Percentiles rank a stretch among this genome's conserved stretches.
Conservation (phyloP, 306 rosid genomes). For the Sechiopsis laciniata region DNA sequence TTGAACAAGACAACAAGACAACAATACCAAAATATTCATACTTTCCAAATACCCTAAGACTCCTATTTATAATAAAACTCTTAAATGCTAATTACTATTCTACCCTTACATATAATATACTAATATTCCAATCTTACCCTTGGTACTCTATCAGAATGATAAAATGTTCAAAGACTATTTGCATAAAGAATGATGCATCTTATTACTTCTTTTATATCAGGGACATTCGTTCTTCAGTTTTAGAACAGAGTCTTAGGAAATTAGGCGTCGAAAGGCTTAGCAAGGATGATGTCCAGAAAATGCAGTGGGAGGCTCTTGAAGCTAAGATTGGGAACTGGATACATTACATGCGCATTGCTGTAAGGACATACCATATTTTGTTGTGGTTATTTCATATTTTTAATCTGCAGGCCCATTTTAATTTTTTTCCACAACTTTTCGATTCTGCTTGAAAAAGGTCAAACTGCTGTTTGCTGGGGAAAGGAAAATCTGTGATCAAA, state of each 20-base stretch:
- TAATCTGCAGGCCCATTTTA: no score
- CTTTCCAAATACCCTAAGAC: no score
- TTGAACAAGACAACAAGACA: no score
- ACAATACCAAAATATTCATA: no score
- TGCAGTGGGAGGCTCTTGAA: conserved; percentile 99
- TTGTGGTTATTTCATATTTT: conserved; percentile 17
- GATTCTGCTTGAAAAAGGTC: conserved; percentile 52
- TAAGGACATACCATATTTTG: conserved; percentile 30
- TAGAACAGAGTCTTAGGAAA: conserved; percentile 85
- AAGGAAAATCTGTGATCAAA: conserved; percentile 81
- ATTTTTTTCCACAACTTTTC: no score
- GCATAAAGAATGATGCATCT: no score
- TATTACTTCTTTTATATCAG: conserved; percentile 42
- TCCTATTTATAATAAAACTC: no score
- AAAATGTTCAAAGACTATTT: no score
- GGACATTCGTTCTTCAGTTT: conserved; percentile 71
- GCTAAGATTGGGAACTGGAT: conserved; percentile 98
- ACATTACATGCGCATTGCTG: conserved; percentile 92
- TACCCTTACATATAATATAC: no score
- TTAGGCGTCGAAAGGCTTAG: conserved; percentile 91
- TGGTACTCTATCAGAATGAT: no score
- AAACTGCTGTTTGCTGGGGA: conserved; percentile 71
- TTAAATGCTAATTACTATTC: no score
- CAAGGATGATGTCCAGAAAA: conserved; percentile 95
- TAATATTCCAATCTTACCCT: no score